Evolutionary conservation across 169 alveolate genomes (phyloP).

Genomic region (Plasmodium yoelii): DNA sequence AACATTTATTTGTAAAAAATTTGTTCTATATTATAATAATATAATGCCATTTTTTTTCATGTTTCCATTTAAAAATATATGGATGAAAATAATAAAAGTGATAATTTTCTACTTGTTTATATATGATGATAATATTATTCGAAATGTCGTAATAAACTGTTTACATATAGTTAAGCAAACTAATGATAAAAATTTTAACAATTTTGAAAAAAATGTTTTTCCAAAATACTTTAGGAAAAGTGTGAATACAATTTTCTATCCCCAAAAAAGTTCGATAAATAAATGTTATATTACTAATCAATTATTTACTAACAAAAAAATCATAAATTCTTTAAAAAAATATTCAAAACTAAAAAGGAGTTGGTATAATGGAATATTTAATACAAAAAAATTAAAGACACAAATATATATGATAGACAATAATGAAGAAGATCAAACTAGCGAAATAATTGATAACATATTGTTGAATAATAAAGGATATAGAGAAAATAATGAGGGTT

Average conservation of each 20-base stretch:
- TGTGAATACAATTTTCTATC: no score
- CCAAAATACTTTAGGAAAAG: no score
- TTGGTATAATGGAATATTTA: not conserved
- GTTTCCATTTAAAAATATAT: slow-evolving; percentile 11
- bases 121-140: not conserved
- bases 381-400: not conserved
- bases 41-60: slow-evolving; percentile 33
- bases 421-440: slow-evolving; percentile 1
- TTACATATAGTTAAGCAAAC: not conserved
- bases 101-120: slow-evolving; percentile 26
- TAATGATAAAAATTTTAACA: not conserved
- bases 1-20: no score
- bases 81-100: slow-evolving; percentile 35
- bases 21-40: not conserved
- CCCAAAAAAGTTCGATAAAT: not conserved
- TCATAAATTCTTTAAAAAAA: slow-evolving; percentile 5
- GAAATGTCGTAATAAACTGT: not conserved
- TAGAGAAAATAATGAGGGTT: slow-evolving; percentile 8
- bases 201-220: no score
- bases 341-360: not conserved
- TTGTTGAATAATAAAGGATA: not conserved
- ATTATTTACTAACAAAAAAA: not conserved
- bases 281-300: slow-evolving; percentile 8
- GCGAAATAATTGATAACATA: not conserved
- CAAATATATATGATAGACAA: not conserved